Evolutionary conservation across 352 stramenopile genomes (phyloP), one percentile per base, ranked within the genome.

Genomic region (Ophiocytium majus): DNA sequence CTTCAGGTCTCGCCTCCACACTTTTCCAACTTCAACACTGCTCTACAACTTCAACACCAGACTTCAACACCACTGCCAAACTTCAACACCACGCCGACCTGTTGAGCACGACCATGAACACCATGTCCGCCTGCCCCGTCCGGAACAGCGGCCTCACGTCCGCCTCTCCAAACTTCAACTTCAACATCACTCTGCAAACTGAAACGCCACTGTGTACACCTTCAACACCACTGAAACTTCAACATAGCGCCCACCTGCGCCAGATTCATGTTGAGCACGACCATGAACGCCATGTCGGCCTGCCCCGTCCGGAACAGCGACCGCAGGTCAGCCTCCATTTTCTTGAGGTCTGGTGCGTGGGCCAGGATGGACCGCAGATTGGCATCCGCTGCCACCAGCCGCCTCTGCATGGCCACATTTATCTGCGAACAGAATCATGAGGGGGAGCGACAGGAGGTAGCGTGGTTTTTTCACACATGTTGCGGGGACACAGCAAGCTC

Each of bases 231-330:
- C n/a, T n/a, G n/a, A n/a, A n/a, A n/a, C n/a, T 35, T 10, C 17
- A 79, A 19, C 49, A 79, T 35, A 79, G 17, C 17, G 10, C 31
- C 17, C 23, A 81, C 75, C 32, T 81, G 31, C 49, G 31, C 75
- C 31, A 81, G 31, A 50, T 81, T 81, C 75, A 81, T 81, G 36
- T 81, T 81, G n/a, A 81, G 75, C 31, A 50, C 36, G 10, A 81
- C 75, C 19, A 37, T 57, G 36, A 81, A 81, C 31, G 75, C 75
- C 50, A 81, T 81, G 50, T 81, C 75, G 31, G 32, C 32, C 36
- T 81, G 75, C 32, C 75, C 75, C 28, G 36, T 81, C 10, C 75
- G 37, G 36, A 37, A 81, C 50, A 81, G 31, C 10, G 14, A 10
- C 37, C 75, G 1, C 50, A 81, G 32, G 10, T 37, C 50, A 10